Percentiles rank a stretch among this genome's conserved stretches.
These are phyloP conservation scores for Aspergillus fijiensis DNA, from an alignment of 2,329 filamentous ascomycete species.

Conservation along the genomic window DNA sequence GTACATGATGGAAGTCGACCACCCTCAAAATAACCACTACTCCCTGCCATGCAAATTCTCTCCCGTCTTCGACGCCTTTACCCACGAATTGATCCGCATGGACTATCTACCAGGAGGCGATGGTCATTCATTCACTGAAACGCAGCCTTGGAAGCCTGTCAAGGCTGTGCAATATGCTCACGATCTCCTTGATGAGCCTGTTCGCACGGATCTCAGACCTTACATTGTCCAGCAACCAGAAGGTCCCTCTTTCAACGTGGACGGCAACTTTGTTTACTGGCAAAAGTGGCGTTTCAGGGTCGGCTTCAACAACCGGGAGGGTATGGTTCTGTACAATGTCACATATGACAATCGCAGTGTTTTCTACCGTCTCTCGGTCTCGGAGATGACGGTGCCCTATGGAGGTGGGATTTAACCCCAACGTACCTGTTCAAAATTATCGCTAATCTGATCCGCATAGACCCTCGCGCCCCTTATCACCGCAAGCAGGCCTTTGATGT, in stretches of 20 bases:
- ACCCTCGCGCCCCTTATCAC: constrained; percentile 66
- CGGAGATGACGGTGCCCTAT: constrained; percentile 62
- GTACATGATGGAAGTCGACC: constrained; percentile 37
- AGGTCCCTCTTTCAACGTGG: constrained; percentile 61
- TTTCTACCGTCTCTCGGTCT: constrained; percentile 66
- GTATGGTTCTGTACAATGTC: constrained; percentile 67
- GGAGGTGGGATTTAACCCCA: constrained; percentile 30
- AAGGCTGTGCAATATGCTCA: constrained; percentile 56
- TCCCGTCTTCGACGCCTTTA: constrained; percentile 56
- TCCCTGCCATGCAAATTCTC: constrained; percentile 39
- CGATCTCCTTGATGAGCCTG: constrained; percentile 62
- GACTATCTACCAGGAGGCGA: constrained; percentile 67
- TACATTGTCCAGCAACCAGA: constrained; percentile 65
- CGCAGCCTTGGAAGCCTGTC: constrained; percentile 57
- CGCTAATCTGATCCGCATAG: constrained; percentile 45
- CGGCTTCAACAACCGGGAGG: constrained; percentile 63
- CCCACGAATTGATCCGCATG: constrained; percentile 65
- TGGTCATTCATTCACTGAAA: constrained; percentile 58
- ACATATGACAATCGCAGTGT: constrained; percentile 62
- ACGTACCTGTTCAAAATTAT: not conserved
- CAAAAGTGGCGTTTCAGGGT: constrained; percentile 65
- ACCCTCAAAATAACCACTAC: constrained; percentile 40
- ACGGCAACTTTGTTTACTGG: constrained; percentile 60
- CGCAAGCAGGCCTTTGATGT: constrained; percentile 71
- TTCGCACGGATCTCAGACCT: constrained; percentile 63